Evolutionary conservation across 306 rosid species (phyloP).

Genomic region (Trichosanthes cucumerina): DNA sequence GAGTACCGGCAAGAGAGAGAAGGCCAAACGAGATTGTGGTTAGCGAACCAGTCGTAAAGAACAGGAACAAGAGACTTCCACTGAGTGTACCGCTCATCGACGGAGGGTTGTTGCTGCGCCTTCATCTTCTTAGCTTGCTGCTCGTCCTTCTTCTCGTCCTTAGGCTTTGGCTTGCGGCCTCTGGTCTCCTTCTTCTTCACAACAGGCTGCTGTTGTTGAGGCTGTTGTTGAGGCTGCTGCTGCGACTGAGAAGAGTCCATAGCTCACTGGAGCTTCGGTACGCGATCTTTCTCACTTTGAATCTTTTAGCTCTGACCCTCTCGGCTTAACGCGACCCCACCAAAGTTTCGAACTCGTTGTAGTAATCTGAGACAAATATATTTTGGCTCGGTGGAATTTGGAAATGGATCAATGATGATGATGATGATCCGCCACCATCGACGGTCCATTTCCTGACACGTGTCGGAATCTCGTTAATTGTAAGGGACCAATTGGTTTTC

Average conservation of each 20-base stretch:
- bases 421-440: neutral
- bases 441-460: neutral
- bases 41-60: constrained; percentile 92
- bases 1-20: constrained; percentile 87
- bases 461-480: neutral
- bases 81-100: constrained; percentile 69
- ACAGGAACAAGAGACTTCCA: constrained; percentile 88
- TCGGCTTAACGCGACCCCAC: neutral
- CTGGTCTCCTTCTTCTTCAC: constrained; percentile 82
- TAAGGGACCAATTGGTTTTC: neutral
- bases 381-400: neutral
- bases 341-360: neutral
- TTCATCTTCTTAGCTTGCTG: constrained; percentile 33
- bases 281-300: neutral
- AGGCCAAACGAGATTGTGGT: constrained; percentile 95
- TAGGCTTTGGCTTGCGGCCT: constrained; percentile 77
- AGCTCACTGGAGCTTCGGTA: neutral
- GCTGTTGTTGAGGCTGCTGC: constrained; percentile 17
- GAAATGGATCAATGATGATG: neutral
- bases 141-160: constrained; percentile 65
- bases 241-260: constrained; percentile 52
- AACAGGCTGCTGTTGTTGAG: neutral
- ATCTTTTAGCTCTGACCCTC: neutral
- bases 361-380: neutral
- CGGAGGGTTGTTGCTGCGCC: constrained; percentile 45